Evolutionary conservation across 768 basidiomycete species (phyloP).

Genomic region (Tricholoma hemisulphureum): DNA sequence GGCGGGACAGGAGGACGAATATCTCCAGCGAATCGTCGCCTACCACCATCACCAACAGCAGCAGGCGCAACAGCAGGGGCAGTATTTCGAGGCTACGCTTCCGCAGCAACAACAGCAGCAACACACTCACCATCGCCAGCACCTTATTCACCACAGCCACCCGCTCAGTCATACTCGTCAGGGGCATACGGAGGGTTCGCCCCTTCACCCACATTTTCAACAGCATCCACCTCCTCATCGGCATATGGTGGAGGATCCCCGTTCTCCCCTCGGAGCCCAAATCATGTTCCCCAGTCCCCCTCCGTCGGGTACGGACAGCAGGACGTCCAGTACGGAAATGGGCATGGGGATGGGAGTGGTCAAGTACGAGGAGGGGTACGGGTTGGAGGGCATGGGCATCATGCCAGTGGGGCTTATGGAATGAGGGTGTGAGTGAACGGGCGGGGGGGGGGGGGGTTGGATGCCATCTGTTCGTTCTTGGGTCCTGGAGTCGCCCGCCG

Average conservation of each 20-base stretch:
- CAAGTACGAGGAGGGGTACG: slow-evolving; percentile 1
- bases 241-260: background rate
- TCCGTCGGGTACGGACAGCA: background rate
- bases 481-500: background rate
- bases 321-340: slow-evolving; percentile 1
- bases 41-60: background rate
- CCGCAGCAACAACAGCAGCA: background rate
- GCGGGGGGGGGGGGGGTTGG: too few relatives aligned
- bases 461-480: background rate
- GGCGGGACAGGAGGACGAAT: background rate
- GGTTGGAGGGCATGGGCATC: background rate
- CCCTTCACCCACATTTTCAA: slow-evolving; percentile 1
- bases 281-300: slow-evolving; percentile 1
- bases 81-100: background rate
- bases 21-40: background rate
- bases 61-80: background rate
- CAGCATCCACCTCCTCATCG: background rate
- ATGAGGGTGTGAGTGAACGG: background rate
- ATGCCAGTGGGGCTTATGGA: background rate
- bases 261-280: background rate
- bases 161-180: background rate
- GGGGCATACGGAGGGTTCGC: slow-evolving; percentile 1
- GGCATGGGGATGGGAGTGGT: background rate
- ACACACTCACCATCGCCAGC: slow-evolving; percentile 2
- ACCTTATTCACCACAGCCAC: background rate